phyloP scores from a whole-genome alignment of 805 yeast genomes.

The Pichia sporocuriosa region DNA sequence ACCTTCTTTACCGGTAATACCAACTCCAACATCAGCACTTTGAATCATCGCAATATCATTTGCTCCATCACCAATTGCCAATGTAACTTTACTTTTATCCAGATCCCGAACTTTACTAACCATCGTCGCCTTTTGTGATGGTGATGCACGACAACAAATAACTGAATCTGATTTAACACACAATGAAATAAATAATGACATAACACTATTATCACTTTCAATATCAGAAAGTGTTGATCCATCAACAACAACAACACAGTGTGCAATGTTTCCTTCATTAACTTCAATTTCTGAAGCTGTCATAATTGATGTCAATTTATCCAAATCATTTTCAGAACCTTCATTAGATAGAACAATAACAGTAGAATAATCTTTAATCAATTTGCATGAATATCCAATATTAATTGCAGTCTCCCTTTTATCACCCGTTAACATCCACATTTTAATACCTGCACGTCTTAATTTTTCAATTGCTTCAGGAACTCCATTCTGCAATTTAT shows the following conservation, averaged over 20 bases:
- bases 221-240: conserved; percentile 77
- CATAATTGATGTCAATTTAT: conserved; percentile 59
- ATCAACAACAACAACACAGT: conserved; percentile 89
- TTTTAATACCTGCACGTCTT: conserved; percentile 84
- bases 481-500: conserved; percentile 94
- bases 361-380: conserved; percentile 89
- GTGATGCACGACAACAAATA: conserved; percentile 93
- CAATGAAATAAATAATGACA: conserved; percentile 74
- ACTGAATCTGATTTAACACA: conserved; percentile 87
- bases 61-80: conserved; percentile 99
- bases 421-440: conserved; percentile 99
- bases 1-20: conserved; percentile 96
- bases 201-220: conserved; percentile 64
- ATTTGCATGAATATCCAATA: conserved; percentile 89
- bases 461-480: conserved; percentile 89
- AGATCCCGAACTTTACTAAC: conserved; percentile 73
- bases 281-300: conserved; percentile 72
- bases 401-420: conserved; percentile 97
- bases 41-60: conserved; percentile 99
- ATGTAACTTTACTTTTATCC: conserved; percentile 64
- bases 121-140: conserved; percentile 91
- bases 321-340: conserved; percentile 23
- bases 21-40: conserved; percentile 96
- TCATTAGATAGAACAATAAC: conserved; percentile 56
- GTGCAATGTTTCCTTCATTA: conserved; percentile 73